Conservation (phyloP, 441 rosid genomes). For the Theobroma grandiflorum region DNA sequence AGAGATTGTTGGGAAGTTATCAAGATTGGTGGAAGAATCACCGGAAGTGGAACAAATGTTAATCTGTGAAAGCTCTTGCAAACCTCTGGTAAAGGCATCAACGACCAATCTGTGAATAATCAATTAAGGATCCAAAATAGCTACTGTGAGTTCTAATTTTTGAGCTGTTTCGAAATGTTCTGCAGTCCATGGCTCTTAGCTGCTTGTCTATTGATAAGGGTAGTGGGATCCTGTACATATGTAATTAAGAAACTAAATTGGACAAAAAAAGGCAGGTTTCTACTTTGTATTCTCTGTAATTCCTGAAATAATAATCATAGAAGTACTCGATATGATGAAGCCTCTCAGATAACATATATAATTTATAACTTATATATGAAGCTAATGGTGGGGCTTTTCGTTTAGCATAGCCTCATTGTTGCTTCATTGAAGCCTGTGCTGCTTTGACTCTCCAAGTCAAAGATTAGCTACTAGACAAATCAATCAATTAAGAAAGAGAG, state of each 20-base stretch:
- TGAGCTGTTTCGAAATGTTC: background rate
- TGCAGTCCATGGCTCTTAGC: background rate
- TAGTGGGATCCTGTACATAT: slow-evolving; percentile 28
- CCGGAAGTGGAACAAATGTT: slow-evolving; percentile 49
- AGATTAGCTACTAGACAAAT: background rate
- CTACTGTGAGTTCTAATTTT: background rate
- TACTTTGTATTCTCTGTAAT: background rate
- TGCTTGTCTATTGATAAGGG: background rate
- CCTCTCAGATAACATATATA: background rate
- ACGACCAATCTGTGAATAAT: slow-evolving; percentile 33
- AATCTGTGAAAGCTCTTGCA: slow-evolving; percentile 72
- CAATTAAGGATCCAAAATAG: background rate
- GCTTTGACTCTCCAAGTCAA: slow-evolving; percentile 1
- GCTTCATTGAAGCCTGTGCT: slow-evolving; percentile 2
- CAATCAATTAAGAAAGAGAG: background rate
- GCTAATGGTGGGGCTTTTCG: background rate
- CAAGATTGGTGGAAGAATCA: slow-evolving; percentile 65
- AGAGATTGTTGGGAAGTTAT: slow-evolving; percentile 74
- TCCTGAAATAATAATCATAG: background rate
- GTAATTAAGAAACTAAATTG: slow-evolving; percentile 23
- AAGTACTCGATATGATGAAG: background rate
- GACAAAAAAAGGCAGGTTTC: slow-evolving; percentile 14
- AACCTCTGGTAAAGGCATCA: slow-evolving; percentile 67
- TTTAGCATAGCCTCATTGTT: background rate
- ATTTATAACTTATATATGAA: background rate